phyloP scores from a whole-genome alignment of 805 yeast genomes.

The Nakazawaea wickerhamii region DNA sequence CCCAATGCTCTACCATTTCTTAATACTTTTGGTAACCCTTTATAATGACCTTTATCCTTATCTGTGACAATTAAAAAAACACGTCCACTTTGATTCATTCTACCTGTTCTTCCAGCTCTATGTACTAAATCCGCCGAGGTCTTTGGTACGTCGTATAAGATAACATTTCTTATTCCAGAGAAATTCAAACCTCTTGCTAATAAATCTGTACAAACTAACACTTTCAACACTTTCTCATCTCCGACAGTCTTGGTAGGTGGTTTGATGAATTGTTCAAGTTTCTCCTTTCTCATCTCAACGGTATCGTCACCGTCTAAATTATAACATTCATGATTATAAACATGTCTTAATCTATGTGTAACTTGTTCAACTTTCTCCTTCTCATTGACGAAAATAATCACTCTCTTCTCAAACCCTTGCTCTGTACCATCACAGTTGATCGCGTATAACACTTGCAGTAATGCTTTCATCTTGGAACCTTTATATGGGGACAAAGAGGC shows the following conservation, averaged over 20 bases:
- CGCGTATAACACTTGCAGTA: constrained; percentile 85
- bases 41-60: constrained; percentile 69
- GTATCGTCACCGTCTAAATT: constrained; percentile 65
- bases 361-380: constrained; percentile 57
- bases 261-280: constrained; percentile 57
- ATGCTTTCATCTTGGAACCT: constrained; percentile 77
- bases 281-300: constrained; percentile 50
- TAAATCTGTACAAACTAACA: constrained; percentile 82
- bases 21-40: constrained; percentile 69
- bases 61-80: constrained; percentile 76
- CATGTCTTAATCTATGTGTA: constrained; percentile 44
- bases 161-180: constrained; percentile 71
- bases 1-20: constrained; percentile 40
- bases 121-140: constrained; percentile 84
- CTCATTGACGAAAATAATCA: constrained; percentile 79
- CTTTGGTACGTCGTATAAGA: constrained; percentile 80
- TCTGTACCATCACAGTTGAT: constrained; percentile 83
- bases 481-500: constrained; percentile 74
- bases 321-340: constrained; percentile 52
- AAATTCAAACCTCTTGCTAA: constrained; percentile 89
- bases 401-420: constrained; percentile 66
- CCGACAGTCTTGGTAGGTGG: constrained; percentile 46
- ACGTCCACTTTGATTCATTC: constrained; percentile 86
- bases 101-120: constrained; percentile 90
- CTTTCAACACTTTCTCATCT: constrained; percentile 40